phyloP scores from a whole-genome alignment of 441 rosid genomes.

The Erodium chrysanthum region DNA sequence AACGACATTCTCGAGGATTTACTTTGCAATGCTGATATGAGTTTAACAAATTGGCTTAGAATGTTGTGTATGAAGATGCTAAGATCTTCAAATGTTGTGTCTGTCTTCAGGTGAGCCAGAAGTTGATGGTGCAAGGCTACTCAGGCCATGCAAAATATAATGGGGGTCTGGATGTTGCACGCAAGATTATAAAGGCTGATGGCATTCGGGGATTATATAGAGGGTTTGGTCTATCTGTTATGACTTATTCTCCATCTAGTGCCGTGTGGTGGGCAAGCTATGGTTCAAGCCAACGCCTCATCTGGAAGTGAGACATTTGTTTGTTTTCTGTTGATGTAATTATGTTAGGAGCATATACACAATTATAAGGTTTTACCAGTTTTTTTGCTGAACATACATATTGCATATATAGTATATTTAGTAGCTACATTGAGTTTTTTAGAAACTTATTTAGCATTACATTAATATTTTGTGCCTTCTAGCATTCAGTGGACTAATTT shows the following conservation, averaged over 20 bases:
- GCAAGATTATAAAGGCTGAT: constrained; percentile 58
- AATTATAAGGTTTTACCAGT: not conserved
- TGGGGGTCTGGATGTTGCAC: constrained; percentile 85
- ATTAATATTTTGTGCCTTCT: not conserved
- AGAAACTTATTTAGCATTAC: not conserved
- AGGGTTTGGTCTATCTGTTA: constrained; percentile 83
- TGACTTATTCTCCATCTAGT: constrained; percentile 91
- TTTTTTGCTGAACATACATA: not conserved
- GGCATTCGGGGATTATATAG: constrained; percentile 79
- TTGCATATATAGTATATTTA: not conserved
- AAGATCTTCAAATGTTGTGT: constrained; percentile 13
- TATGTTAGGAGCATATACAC: not conserved
- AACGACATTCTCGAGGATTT: not conserved
- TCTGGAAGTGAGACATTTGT: constrained; percentile 57
- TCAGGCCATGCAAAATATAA: constrained; percentile 70
- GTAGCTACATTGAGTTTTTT: not conserved
- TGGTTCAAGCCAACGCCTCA: constrained; percentile 86
- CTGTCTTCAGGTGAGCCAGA: constrained; percentile 68
- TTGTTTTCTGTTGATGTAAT: constrained; percentile 10
- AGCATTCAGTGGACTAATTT: not conserved
- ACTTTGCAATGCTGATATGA: not conserved
- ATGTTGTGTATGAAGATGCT: constrained; percentile 4
- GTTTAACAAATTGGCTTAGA: not conserved
- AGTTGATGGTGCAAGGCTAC: constrained; percentile 95
- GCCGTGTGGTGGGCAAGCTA: constrained; percentile 99